Evolutionary conservation across 2,329 filamentous ascomycete genomes (phyloP), one percentile per base, ranked within the genome.

Genomic region (Apiospora rasikravindrae): DNA sequence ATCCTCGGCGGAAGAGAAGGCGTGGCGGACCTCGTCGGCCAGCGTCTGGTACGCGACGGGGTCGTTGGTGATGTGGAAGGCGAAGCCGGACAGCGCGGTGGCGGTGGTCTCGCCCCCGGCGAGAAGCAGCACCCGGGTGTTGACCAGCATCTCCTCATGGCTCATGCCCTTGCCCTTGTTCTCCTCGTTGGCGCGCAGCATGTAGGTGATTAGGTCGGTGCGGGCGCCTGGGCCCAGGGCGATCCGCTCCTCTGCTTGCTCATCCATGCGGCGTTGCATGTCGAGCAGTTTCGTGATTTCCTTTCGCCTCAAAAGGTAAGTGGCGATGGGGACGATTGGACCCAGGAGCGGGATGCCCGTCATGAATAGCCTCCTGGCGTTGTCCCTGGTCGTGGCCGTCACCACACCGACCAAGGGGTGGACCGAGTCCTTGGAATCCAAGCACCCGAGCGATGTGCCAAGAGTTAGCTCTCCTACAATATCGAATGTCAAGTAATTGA

Each of bases 391-490:
- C 1, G 53, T 61, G 7, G 53, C 53, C 16, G 53, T 61, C 29
- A 61, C 53, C 14, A 61, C 53, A 22, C 53, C 53, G 26, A 61
- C 53, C 53, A 61, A 22, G 29, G 53, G 53, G 29, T 61, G 53
- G 5, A 61, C 6, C 24, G 53, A 22, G 53, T 61, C 53, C 16
- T 14, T 22, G 16, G 26, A 61, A 16, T 72, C 71, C 24, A 75
- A 53, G 8, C 71, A n/a, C 2, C 66, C 71, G 1, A 76, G 71
- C 10, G 73, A 71, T 29, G 76, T 66, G 4, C 74, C 75, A 11
- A 77, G 75, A 22, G 70, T 73, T 22, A 76, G 73, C 42, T 76
- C 75, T 2, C 73, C 75, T 53, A 76, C 75, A 42, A 76, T 67
- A 40, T 76, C 75, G 44, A 76, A 76, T 0, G 75, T 76, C 5